These are phyloP conservation scores for Claviceps purpurea DNA, from an alignment of 2,329 filamentous ascomycete genomes.

Conservation along the genomic window DNA sequence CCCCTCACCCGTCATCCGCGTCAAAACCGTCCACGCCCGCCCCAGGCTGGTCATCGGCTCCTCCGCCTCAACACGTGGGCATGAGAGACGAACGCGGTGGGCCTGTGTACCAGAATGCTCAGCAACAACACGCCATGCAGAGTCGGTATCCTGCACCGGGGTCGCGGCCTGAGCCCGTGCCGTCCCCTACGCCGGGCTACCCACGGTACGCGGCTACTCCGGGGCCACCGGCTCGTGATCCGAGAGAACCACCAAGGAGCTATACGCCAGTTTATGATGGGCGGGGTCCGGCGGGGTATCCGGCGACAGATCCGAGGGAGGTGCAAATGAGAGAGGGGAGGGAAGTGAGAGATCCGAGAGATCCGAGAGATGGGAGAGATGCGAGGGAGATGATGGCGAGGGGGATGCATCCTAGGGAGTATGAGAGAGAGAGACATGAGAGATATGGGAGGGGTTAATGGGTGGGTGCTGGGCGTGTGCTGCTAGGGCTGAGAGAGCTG, in stretches of 20 bases:
- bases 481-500: no score
- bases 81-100: constrained; percentile 26
- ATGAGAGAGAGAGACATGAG: constrained; percentile 31
- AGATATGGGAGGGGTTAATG: constrained; percentile 27
- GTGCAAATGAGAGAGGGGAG: constrained; percentile 22
- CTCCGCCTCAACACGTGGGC: constrained; percentile 19
- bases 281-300: constrained; percentile 26
- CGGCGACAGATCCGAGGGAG: constrained; percentile 19
- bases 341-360: constrained; percentile 12
- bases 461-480: not conserved
- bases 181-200: constrained; percentile 26
- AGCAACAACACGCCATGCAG: constrained; percentile 26
- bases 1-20: constrained; percentile 5
- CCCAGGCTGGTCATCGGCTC: constrained; percentile 19
- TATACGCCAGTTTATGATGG: constrained; percentile 34
- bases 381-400: constrained; percentile 25
- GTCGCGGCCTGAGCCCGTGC: constrained; percentile 28
- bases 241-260: constrained; percentile 27
- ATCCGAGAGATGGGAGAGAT: constrained; percentile 24
- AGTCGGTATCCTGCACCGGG: constrained; percentile 24
- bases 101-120: constrained; percentile 20
- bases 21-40: constrained; percentile 22
- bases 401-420: constrained; percentile 31
- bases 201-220: constrained; percentile 31
- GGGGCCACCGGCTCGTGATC: constrained; percentile 28